These are phyloP conservation scores for Hordeum marinum DNA, from an alignment of 176 grass and related monocot genomes.

Conservation along the genomic window DNA sequence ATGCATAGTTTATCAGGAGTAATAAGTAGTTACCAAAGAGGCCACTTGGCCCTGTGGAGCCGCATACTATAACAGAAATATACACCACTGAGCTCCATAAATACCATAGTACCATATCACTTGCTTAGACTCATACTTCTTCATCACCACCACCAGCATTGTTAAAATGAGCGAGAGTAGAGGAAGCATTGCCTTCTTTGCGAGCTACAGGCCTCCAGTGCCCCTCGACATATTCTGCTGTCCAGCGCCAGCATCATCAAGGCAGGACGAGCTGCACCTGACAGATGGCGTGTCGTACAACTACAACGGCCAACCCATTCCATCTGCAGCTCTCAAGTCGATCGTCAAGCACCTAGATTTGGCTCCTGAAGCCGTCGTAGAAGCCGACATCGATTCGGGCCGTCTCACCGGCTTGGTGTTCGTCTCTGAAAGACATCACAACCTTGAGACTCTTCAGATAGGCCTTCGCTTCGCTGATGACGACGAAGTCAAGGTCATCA, in stretches of 20 bases:
- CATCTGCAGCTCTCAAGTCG: background rate
- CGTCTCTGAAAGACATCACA: constrained; percentile 35
- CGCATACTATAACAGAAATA: too few relatives aligned
- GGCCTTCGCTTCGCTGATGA: background rate
- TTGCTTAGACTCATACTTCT: background rate
- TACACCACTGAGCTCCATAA: background rate
- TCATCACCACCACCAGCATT: background rate
- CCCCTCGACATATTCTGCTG: constrained; percentile 43
- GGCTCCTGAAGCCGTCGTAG: background rate
- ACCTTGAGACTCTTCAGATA: constrained; percentile 35
- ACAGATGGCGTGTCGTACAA: constrained; percentile 39
- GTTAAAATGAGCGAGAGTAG: constrained; percentile 14
- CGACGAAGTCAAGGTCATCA: background rate
- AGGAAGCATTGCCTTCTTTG: constrained; percentile 52
- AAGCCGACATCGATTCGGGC: background rate
- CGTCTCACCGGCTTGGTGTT: constrained; percentile 22
- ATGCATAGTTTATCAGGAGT: background rate
- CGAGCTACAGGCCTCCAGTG: constrained; percentile 29
- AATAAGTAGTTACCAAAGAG: background rate
- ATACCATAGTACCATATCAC: background rate
- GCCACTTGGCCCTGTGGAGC: background rate
- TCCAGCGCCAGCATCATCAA: background rate
- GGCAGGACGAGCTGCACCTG: background rate
- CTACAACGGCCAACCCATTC: constrained; percentile 19
- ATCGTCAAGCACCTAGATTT: background rate